Percentiles rank a stretch among this genome's conserved stretches.
Conservation (phyloP, 1,284 basidiomycete species). For the Fomitiporia mediterranea region DNA sequence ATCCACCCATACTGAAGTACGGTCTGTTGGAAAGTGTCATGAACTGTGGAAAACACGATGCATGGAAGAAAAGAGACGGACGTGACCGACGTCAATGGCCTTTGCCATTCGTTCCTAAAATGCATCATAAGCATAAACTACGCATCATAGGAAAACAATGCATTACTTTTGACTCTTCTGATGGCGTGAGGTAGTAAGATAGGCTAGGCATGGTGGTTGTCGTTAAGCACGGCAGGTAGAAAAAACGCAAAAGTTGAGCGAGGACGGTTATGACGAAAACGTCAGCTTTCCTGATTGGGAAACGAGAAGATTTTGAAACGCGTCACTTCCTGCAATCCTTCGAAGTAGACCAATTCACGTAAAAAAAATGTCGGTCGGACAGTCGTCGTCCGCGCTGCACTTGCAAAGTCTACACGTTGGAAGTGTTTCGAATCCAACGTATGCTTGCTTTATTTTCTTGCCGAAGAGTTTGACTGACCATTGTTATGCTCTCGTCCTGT, state of each 20-base stretch:
- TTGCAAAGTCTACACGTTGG: slow-evolving; percentile 43
- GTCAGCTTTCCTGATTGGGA: slow-evolving; percentile 31
- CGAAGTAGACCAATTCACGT: slow-evolving; percentile 7
- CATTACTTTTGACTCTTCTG: slow-evolving; percentile 76
- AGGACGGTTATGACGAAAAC: not conserved
- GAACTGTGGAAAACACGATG: slow-evolving; percentile 46
- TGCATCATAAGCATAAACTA: slow-evolving; percentile 4
- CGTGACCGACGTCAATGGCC: slow-evolving; percentile 72
- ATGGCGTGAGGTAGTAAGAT: slow-evolving; percentile 29
- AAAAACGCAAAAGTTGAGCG: slow-evolving; percentile 25
- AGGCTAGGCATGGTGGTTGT: slow-evolving; percentile 49
- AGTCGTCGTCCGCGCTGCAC: slow-evolving; percentile 63
- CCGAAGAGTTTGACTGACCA: not conserved
- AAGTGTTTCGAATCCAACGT: slow-evolving; percentile 33
- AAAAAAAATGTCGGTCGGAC: slow-evolving; percentile 61
- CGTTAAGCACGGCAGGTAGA: too few relatives aligned
- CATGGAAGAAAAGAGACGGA: slow-evolving; percentile 38
- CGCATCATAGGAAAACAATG: not conserved
- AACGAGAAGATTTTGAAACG: slow-evolving; percentile 29
- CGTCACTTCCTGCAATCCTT: too few relatives aligned
- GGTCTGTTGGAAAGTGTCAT: slow-evolving; percentile 60
- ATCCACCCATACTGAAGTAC: slow-evolving; percentile 91
- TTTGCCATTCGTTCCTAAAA: slow-evolving; percentile 74
- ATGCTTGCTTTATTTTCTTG: slow-evolving; percentile 11
- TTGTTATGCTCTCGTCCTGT: too few relatives aligned